Conservation (phyloP, 768 basidiomycete genomes). For the Hygrophoropsis aurantiaca region DNA sequence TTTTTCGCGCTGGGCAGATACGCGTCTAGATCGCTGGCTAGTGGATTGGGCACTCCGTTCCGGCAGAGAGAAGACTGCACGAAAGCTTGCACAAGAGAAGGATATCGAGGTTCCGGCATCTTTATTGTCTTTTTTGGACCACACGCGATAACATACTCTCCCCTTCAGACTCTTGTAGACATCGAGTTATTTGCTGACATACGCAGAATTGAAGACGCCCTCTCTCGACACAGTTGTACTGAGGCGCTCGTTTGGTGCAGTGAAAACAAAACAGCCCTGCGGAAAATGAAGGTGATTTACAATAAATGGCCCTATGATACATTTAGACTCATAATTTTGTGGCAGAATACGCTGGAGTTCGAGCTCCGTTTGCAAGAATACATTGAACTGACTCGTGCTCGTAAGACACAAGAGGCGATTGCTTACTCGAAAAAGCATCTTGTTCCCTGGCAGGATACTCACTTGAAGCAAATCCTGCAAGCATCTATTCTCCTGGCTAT, state of each 20-base stretch:
- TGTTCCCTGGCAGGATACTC: slow-evolving; percentile 78
- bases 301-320: slow-evolving; percentile 8
- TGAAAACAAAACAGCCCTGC: slow-evolving; percentile 90
- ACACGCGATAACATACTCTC: slow-evolving; percentile 16
- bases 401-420: slow-evolving; percentile 74
- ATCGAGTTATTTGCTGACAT: slow-evolving; percentile 92
- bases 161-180: slow-evolving; percentile 75
- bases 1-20: slow-evolving; percentile 77
- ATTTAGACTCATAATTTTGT: slow-evolving; percentile 14
- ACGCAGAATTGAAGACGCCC: slow-evolving; percentile 78
- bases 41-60: slow-evolving; percentile 89
- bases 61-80: slow-evolving; percentile 77
- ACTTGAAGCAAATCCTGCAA: slow-evolving; percentile 73
- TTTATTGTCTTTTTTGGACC: slow-evolving; percentile 13
- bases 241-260: slow-evolving; percentile 95
- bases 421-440: slow-evolving; percentile 82
- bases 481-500: slow-evolving; percentile 79
- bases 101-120: slow-evolving; percentile 68
- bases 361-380: slow-evolving; percentile 94
- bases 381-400: slow-evolving; percentile 80
- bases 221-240: slow-evolving; percentile 72
- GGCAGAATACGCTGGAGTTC: slow-evolving; percentile 92
- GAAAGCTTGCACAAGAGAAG: slow-evolving; percentile 70
- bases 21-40: slow-evolving; percentile 82
- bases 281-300: slow-evolving; percentile 77